Percentiles rank a stretch among this genome's conserved stretches.
Conservation (phyloP, 73 alveolate genomes). For the Durusdinium trenchii region DNA sequence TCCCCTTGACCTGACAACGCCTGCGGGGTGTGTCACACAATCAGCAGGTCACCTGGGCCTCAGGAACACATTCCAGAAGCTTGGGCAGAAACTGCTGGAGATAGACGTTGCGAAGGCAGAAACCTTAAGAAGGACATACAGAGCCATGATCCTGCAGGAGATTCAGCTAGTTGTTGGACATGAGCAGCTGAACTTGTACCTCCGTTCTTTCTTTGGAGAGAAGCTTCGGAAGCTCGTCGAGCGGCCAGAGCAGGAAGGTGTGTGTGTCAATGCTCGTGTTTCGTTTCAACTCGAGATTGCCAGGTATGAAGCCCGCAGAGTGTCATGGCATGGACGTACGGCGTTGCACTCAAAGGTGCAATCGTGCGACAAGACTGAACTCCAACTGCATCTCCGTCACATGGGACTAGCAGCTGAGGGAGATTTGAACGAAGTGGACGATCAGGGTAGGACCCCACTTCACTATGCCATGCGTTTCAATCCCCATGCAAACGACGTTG, state of each 20-base stretch:
- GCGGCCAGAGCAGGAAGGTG: not conserved
- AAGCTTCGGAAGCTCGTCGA: not conserved
- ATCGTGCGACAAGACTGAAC: too few species aligned
- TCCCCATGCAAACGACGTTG: not conserved
- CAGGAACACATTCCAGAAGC: too few species aligned
- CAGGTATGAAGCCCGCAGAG: not conserved
- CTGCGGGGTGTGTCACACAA: not conserved
- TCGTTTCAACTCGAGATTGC: not conserved
- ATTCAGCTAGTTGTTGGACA: not conserved
- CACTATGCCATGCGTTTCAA: not conserved
- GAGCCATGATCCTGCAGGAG: not conserved
- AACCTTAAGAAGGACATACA: not conserved
- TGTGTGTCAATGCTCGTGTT: not conserved
- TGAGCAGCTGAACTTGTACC: not conserved
- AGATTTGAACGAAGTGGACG: conserved; percentile 1
- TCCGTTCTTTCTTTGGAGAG: not conserved
- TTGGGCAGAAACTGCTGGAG: too few species aligned
- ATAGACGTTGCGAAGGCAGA: too few species aligned
- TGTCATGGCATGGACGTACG: not conserved
- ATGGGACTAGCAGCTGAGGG: too few species aligned
- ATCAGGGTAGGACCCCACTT: not conserved
- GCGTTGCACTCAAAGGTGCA: not conserved
- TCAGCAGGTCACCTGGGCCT: too few species aligned
- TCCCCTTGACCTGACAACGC: not conserved
- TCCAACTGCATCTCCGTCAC: too few species aligned